Base-by-base conservation (phyloP, 1,139 yeast species). In the Saccharomyces hybrid region DNA sequence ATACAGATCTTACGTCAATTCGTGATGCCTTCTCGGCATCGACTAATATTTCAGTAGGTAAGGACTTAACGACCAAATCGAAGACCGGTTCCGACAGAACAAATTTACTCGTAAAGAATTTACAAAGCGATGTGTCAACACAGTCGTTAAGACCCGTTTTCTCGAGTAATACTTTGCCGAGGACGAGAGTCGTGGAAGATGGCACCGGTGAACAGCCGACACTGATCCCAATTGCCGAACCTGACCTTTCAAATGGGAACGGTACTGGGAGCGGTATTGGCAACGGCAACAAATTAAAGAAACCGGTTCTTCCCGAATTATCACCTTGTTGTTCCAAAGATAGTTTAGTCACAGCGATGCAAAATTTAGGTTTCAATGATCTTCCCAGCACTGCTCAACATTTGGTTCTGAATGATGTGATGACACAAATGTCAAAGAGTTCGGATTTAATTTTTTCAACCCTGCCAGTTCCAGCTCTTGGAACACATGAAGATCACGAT, bases 371-470 rank as follows among this genome's bases (percentile, higher is more conserved):
- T 1, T 91, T 91, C 71, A 87, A 88, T 66, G 93, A 88, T 57
- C 72, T 93, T 25, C 96, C 98, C 0, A 95, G 96, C 3, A 81
- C 84, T 61, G 95, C 96, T 0, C 99, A 93, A 70, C 96, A 91
- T 68, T 71, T 91, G 51, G 85, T 93, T 51, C 73, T 93, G 59
- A 91, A 93, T 67, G 96, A 90, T 60, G 74, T 93, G 61, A 90
- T 93, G 95, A 73, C 73, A 53, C 73, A 77, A 48, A 76, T 84
- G 1, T 85, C 93, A 0, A 71, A 72, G 25, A 75, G 77, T 13
- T 85, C 91, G 0, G 83, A 79, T 14, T 83, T 93, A 7, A 81
- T 93, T 2, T 87, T 93, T 66, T 84, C 96, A 0, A 91, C 98
- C 0, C 73, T 93, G 47, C 98, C 99, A 0, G 85, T 95, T 0